These are phyloP conservation scores for Alternaria solani DNA, from an alignment of 2,329 filamentous ascomycete species.

Conservation along the genomic window DNA sequence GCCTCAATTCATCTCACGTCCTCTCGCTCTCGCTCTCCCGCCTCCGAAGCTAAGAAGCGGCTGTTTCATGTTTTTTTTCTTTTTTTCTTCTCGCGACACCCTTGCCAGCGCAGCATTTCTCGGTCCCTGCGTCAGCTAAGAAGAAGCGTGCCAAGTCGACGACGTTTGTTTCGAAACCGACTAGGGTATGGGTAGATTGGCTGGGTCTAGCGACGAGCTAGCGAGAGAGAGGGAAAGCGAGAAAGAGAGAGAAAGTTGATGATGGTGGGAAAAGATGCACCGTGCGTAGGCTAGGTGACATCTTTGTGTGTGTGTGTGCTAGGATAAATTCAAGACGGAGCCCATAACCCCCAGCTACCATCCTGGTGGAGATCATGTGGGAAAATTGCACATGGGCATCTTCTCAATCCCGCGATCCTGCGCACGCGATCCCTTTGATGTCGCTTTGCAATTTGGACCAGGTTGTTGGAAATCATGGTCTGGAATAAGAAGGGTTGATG, in stretches of 20 bases:
- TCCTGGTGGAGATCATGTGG: not conserved
- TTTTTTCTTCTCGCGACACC: not conserved
- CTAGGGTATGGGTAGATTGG: not conserved
- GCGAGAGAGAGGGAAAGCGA: not conserved
- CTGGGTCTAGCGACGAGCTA: not conserved
- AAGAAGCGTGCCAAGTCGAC: not conserved
- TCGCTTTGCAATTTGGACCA: not conserved
- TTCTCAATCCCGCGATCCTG: not conserved
- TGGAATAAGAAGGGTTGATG: not conserved
- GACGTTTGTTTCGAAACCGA: constrained; percentile 3
- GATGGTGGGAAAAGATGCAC: not conserved
- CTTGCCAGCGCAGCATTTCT: not conserved
- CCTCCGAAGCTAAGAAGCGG: not conserved
- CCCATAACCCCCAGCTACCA: not conserved
- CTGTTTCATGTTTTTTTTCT: not conserved
- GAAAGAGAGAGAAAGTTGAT: too few relatives aligned
- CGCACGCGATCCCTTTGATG: not conserved
- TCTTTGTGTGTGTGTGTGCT: not conserved
- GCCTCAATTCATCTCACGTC: not conserved
- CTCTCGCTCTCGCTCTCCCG: not conserved
- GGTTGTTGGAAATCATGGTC: not conserved
- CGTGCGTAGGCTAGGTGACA: not conserved
- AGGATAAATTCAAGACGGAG: not conserved
- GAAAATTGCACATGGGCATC: not conserved
- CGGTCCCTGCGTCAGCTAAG: constrained; percentile 1